Conservation (phyloP, 139 green algal species). For the Chlorella sp. region DNA sequence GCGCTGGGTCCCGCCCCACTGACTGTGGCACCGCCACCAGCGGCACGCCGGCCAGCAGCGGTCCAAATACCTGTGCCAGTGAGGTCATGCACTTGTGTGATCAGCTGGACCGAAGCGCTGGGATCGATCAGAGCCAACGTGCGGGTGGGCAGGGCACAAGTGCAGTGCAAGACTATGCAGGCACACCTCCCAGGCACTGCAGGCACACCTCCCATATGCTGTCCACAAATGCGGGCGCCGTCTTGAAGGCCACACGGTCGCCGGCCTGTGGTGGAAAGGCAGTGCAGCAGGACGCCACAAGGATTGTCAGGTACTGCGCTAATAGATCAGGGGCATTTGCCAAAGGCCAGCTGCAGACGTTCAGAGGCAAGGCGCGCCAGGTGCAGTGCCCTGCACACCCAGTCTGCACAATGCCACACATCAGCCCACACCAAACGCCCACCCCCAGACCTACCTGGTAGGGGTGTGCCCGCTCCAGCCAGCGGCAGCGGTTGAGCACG, state of each 20-base stretch:
- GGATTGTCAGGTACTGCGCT: too few relatives aligned
- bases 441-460: constrained; percentile 7
- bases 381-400: neutral
- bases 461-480: constrained; percentile 56
- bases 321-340: too few relatives aligned
- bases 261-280: neutral
- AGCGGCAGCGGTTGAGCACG: constrained; percentile 61
- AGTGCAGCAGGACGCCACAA: too few relatives aligned
- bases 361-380: too few relatives aligned
- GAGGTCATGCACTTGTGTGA: too few relatives aligned
- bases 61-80: too few relatives aligned
- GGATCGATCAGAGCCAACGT: neutral
- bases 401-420: neutral
- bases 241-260: constrained; percentile 56
- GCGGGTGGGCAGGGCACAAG: too few relatives aligned
- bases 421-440: neutral
- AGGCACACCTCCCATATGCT: constrained; percentile 55
- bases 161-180: too few relatives aligned
- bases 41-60: constrained; percentile 49
- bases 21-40: constrained; percentile 20
- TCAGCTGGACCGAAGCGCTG: too few relatives aligned
- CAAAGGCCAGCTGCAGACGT: too few relatives aligned
- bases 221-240: constrained; percentile 66
- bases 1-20: neutral
- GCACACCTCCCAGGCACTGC: too few relatives aligned